These are phyloP conservation scores for Medicago lupulina DNA, from an alignment of 306 rosid genomes.

Conservation along the genomic window DNA sequence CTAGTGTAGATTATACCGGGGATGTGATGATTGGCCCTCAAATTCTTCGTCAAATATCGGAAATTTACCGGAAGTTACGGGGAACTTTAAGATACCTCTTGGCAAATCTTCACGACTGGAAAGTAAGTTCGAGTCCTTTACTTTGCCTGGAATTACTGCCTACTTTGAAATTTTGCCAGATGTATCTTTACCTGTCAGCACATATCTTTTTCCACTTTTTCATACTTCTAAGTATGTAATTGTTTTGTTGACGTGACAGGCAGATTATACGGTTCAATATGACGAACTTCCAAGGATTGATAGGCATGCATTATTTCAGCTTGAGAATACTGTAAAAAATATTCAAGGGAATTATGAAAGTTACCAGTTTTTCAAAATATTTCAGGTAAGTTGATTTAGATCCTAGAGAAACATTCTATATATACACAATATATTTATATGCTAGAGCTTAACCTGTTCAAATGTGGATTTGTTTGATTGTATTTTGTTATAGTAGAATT, in stretches of 20 bases:
- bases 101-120: conserved; percentile 99
- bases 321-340: conserved; percentile 77
- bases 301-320: conserved; percentile 88
- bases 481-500: conserved; percentile 8
- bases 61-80: conserved; percentile 90
- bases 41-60: conserved; percentile 97
- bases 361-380: conserved; percentile 94
- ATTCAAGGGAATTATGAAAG: conserved; percentile 83
- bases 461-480: conserved; percentile 31
- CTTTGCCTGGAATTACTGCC: conserved; percentile 35
- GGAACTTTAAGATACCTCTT: conserved; percentile 97
- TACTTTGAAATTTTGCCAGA: conserved; percentile 24
- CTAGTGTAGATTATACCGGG: conserved; percentile 95
- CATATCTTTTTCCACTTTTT: conserved; percentile 16
- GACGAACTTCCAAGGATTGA: conserved; percentile 91
- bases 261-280: conserved; percentile 67
- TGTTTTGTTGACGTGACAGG: conserved; percentile 64
- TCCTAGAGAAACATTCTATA: conserved; percentile 28
- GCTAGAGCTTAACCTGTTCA: conserved; percentile 3
- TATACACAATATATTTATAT: conserved; percentile 9
- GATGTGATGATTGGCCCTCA: conserved; percentile 92
- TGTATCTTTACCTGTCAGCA: conserved; percentile 26
- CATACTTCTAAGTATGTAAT: conserved; percentile 30
- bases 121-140: conserved; percentile 57
- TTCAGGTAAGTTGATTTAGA: conserved; percentile 69